Evolutionary conservation across 2,329 filamentous ascomycete genomes (phyloP), one percentile per base, ranked within the genome.

Genomic region (Stemphylium vesicarium): DNA sequence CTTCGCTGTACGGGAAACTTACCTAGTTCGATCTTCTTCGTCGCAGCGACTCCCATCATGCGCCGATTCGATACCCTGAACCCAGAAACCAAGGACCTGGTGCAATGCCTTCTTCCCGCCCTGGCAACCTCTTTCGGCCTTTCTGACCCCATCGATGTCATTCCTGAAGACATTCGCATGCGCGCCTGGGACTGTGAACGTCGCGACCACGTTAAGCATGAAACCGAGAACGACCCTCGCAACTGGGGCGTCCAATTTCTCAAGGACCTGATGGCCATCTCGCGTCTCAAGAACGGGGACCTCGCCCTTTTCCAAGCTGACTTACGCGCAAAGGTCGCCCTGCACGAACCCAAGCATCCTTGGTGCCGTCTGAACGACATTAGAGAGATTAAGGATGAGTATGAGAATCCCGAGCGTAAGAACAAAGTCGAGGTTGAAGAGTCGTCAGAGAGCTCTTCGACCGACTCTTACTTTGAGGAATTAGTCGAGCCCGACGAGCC

Each of bases 171-270:
- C n/a, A 74, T 75, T 31, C 69, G 71, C 39, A 74, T 75, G 71
- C 70, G 72, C n/a, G 54, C 57, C 8, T 75, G 71, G 70, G 72
- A 75, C 55, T 70, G 68, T 31, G 70, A 73, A 22, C 62, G 70
- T 12, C 66, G 70, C 16, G 70, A 74, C 15, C 70, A 74, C 50
- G 72, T 73, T 61, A 69, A 66, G 41, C 57, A 65, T 45, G 29
- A 73, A 53, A 64, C 70, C 0, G 72, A 75, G 53, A 65, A 73
- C 26, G 70, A 75, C 38, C 64, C 70, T 4, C 70, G 72, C 35
- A 72, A 75, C 50, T 74, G 72, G 72, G 72, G 71, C 13, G 69
- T 74, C 12, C 70, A 73, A 48, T 73, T 75, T n/a, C 66, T 75
- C 45, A 72, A 71, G 44, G 66, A 71, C 16, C 59, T 73, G 15